Percentiles rank a stretch among this genome's conserved stretches.
Conservation (phyloP, 2,329 filamentous ascomycete genomes). For the Hymenoscyphus occultus region DNA sequence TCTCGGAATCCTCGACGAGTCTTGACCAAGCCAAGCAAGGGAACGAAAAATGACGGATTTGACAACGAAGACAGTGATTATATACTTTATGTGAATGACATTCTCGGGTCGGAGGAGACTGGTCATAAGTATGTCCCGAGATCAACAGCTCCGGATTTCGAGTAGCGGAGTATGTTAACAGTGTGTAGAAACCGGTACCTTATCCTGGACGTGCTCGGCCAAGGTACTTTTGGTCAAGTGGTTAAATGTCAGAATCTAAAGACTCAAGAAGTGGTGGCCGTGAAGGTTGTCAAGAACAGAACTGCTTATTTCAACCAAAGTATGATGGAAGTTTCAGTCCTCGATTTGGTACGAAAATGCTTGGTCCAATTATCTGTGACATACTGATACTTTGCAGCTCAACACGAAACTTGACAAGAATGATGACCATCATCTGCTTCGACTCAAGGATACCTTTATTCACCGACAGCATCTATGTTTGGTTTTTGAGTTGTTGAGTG, state of each 20-base stretch:
- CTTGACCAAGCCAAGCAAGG: slow-evolving; percentile 97
- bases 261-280: slow-evolving; percentile 96
- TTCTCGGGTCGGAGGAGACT: slow-evolving; percentile 93
- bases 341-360: slow-evolving; percentile 70
- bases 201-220: slow-evolving; percentile 93
- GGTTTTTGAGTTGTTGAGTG: slow-evolving; percentile 92
- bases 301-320: slow-evolving; percentile 99
- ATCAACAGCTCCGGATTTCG: slow-evolving; percentile 24
- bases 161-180: slow-evolving; percentile 31
- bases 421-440: slow-evolving; percentile 92
- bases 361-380: not conserved
- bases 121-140: slow-evolving; percentile 76
- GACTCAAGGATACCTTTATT: slow-evolving; percentile 97
- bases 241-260: slow-evolving; percentile 99
- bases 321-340: slow-evolving; percentile 99
- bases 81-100: slow-evolving; percentile 98
- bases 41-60: slow-evolving; percentile 96
- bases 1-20: slow-evolving; percentile 94
- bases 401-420: slow-evolving; percentile 99
- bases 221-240: slow-evolving; percentile 97
- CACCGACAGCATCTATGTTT: slow-evolving; percentile 95
- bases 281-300: slow-evolving; percentile 98
- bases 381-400: slow-evolving; percentile 53
- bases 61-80: slow-evolving; percentile 99
- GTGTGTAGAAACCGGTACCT: slow-evolving; percentile 79